Base-by-base conservation (phyloP, 2,329 filamentous ascomycete genomes). In the Orbilia quercus region DNA sequence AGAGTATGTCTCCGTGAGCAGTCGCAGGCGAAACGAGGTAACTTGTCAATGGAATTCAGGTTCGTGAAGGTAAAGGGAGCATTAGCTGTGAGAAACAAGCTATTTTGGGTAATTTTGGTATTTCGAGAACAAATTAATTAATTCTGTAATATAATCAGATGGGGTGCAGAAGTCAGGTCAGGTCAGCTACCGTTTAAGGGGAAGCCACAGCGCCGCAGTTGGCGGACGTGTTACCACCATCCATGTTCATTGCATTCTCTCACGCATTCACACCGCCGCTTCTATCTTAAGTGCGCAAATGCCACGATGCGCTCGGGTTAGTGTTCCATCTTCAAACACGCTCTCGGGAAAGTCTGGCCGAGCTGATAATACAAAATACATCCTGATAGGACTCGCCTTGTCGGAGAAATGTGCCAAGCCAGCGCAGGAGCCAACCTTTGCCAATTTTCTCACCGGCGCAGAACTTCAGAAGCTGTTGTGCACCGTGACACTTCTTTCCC, bases 1-100 rank as follows among this genome's bases (percentile, higher is more conserved):
- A 66, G 47, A 28, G 20, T 23, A 58, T 67, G 23, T 45, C 53
- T 67, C 63, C 63, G 63, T 51, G 45, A 50, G 51, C 34, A 53
- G 20, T 67, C 63, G 63, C 63, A 53, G 45, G 40, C 34, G 53
- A 44, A 16, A 31, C 36, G 63, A 59, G n/a, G n/a, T n/a, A n/a
- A n/a, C n/a, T 50, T 66, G 28, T 34, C 28, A 31, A 31, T n/a
- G n/a, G n/a, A n/a, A n/a, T n/a, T n/a, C n/a, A n/a, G n/a, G n/a
- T n/a, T n/a, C n/a, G 28, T 31, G 28, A 9, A 31, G 28, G 44
- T 18, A 36, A 40, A 31, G 62, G 51, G 20, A 31, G 28, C 48
- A 28, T 34, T 9, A n/a, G 36, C 12, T 57, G 53, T 42, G 53
- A 57, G 38, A 57, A 57, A 42, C 53, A 57, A 14, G 9, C 53